Percentiles rank a stretch among this genome's conserved stretches.
phyloP scores from a whole-genome alignment of 164 flowering plant species.

The Litsea cubeba region DNA sequence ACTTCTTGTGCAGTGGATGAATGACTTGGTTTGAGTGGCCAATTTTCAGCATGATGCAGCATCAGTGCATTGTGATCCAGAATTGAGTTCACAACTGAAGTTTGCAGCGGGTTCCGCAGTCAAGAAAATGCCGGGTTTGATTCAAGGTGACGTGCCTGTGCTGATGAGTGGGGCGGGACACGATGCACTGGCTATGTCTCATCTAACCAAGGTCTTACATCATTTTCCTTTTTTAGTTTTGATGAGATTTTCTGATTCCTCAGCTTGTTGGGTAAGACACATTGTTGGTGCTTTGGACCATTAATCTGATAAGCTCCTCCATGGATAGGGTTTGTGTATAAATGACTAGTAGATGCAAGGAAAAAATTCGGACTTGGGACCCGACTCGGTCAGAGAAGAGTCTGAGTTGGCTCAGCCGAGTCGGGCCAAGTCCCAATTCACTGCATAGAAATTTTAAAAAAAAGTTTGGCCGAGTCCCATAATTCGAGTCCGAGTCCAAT shows the following conservation, averaged over 20 bases:
- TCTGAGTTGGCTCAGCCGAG: too few relatives aligned
- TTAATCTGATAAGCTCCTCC: not conserved
- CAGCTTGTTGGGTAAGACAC: not conserved
- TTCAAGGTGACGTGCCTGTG: constrained; percentile 62
- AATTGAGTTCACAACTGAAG: constrained; percentile 55
- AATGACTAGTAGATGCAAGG: too few relatives aligned
- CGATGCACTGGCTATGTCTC: constrained; percentile 98
- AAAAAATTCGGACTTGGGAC: too few relatives aligned
- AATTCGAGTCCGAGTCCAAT: too few relatives aligned
- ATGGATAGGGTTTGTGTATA: not conserved
- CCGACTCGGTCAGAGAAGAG: too few relatives aligned
- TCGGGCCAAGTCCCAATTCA: too few relatives aligned
- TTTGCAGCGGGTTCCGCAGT: constrained; percentile 59
- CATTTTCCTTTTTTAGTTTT: not conserved
- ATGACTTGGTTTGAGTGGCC: not conserved
- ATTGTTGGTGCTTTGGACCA: not conserved
- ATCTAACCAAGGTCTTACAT: constrained; percentile 67
- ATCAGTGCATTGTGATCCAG: constrained; percentile 74
- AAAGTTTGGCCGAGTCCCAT: too few relatives aligned
- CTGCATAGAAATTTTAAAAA: too few relatives aligned
- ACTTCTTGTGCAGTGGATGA: not conserved
- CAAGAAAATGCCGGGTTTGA: constrained; percentile 53
- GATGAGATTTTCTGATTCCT: not conserved
- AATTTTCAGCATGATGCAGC: constrained; percentile 81
- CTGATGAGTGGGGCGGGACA: constrained; percentile 99